A percentile compares a stretch with the other conserved stretches of the same genome.
Conservation (phyloP, 2,329 filamentous ascomycete species). For the Sporothrix inflata region DNA sequence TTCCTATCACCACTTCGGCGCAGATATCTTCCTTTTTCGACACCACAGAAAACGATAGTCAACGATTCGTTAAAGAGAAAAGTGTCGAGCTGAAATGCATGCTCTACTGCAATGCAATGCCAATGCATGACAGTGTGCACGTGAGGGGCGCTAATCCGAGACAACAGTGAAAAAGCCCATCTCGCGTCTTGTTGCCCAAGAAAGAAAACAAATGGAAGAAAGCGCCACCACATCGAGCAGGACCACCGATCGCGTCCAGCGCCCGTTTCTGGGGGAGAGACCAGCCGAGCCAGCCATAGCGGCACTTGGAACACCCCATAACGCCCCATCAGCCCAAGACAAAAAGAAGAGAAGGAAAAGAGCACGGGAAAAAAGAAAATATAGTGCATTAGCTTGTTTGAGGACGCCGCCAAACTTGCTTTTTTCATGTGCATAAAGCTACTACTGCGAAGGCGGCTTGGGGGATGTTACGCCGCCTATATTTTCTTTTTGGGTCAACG, state of each 20-base stretch:
- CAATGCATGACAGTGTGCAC: slow-evolving; percentile 15
- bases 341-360: not conserved
- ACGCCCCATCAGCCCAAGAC: not conserved
- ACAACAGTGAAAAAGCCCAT: not conserved
- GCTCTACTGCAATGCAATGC: slow-evolving; percentile 14
- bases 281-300: not conserved
- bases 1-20: not conserved
- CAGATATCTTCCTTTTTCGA: not conserved
- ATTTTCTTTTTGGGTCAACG: not conserved
- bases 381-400: slow-evolving; percentile 21
- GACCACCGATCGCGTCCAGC: not conserved
- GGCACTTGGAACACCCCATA: not conserved
- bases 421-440: slow-evolving; percentile 3
- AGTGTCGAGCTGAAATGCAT: slow-evolving; percentile 3
- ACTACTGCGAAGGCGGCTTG: not conserved
- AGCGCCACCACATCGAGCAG: slow-evolving; percentile 2
- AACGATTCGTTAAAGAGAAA: not conserved
- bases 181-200: slow-evolving; percentile 2
- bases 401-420: not conserved
- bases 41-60: not conserved
- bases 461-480: not conserved
- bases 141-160: not conserved
- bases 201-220: not conserved
- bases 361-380: not conserved
- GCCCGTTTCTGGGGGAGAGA: not conserved